Evolutionary conservation across 805 yeast genomes (phyloP), one percentile per base, ranked within the genome.

Genomic region (Hanseniaspora mollemarum): DNA sequence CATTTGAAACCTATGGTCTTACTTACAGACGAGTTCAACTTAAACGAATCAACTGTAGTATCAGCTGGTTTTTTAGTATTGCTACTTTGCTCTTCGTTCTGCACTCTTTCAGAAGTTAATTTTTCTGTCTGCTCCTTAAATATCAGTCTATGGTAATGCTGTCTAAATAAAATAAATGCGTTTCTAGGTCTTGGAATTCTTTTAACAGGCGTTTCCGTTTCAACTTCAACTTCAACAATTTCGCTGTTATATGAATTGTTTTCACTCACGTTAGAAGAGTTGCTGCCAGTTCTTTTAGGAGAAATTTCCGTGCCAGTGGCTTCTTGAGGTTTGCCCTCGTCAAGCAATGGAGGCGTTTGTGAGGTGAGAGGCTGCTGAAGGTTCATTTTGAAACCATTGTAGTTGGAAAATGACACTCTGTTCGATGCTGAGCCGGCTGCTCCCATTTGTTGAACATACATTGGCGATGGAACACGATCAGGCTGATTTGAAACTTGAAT

Each of bases 141-240:
- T 6, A 48, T 48, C 10, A 40, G 24, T 21, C 37, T 87, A 60
- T 86, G 95, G 57, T 84, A 80, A 58, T 83, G 85, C 63, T 87
- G 95, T 57, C 95, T 77, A 66, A 82, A 86, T 38, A 86, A 68
- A 41, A 86, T 86, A 62, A 86, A 86, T 0, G 95, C 95, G 61
- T 85, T 85, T 63, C 92, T 71, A 13, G 94, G 94, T 57, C 92
- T 72, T 29, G 92, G 94, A 50, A 86, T 86, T 40, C 54, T 52
- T 29, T 52, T 50, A n/a, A 39, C 24, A 8, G 51, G 45, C 9
- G 51, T 4, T 29, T 40, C 43, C 8, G 43, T 29, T 16, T 52
- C 44, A 42, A 40, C 43, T 29, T 46, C 51, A 31, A 29, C 29
- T 36, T 43, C 45, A 26, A 33, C 37, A 7, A 52, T 16, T 19